Evolutionary conservation across 805 yeast species (phyloP).

Genomic region (Clavispora asparagi): DNA sequence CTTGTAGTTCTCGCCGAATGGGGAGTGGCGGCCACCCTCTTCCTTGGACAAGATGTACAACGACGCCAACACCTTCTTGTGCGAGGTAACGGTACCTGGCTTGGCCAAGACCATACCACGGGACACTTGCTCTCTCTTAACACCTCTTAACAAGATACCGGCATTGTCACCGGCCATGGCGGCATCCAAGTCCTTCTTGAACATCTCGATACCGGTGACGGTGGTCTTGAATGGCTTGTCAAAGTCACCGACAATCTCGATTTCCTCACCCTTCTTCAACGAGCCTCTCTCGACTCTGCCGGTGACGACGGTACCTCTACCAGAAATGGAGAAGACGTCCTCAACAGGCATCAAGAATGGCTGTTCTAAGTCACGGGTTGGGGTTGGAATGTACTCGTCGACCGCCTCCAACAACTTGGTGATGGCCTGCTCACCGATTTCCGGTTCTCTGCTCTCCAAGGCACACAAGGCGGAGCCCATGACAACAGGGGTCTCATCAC

Average conservation of each 20-base stretch:
- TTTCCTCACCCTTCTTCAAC: constrained; percentile 96
- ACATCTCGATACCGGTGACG: constrained; percentile 99
- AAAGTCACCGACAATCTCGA: constrained; percentile 93
- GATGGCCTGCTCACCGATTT: constrained; percentile 86
- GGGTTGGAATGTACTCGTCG: constrained; percentile 94
- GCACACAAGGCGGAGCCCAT: constrained; percentile 99
- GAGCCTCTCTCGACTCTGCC: constrained; percentile 99
- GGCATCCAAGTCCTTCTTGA: constrained; percentile 95
- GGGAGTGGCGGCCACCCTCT: constrained; percentile 99
- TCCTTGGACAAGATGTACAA: constrained; percentile 89
- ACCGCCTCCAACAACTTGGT: constrained; percentile 82
- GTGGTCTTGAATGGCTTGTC: constrained; percentile 84
- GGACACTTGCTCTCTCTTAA: constrained; percentile 92
- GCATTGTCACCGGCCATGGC: constrained; percentile 99
- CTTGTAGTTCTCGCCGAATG: constrained; percentile 94
- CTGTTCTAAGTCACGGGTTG: constrained; percentile 90
- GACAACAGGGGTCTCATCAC: constrained; percentile 95
- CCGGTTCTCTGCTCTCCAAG: constrained; percentile 80
- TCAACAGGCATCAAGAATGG: constrained; percentile 97
- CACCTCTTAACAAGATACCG: constrained; percentile 95
- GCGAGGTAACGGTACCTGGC: constrained; percentile 88
- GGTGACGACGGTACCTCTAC: constrained; percentile 99
- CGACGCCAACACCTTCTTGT: constrained; percentile 90
- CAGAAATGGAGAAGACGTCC: constrained; percentile 95
- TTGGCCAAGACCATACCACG: constrained; percentile 98